Conservation (phyloP, 2,329 filamentous ascomycete species). For the Aspergillaceae sp. region DNA sequence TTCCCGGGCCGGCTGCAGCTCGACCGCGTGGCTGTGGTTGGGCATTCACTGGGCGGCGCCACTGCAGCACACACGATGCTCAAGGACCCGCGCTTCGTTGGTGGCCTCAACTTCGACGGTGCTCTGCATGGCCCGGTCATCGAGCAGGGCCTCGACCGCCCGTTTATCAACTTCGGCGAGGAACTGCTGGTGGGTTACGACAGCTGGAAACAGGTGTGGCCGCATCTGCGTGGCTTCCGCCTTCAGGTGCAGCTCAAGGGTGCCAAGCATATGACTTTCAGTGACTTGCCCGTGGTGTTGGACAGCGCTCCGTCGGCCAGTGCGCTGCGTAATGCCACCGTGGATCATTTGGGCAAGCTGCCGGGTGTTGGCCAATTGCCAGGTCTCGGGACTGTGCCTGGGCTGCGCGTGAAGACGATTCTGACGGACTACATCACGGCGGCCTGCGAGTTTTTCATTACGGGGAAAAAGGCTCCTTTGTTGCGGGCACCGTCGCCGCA, state of each 20-base stretch:
- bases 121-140: conserved; percentile 13
- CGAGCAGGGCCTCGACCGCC: not conserved
- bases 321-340: not conserved
- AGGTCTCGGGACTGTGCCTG: conserved; percentile 9
- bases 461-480: conserved; percentile 6
- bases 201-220: conserved; percentile 5
- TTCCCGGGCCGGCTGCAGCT: conserved; percentile 1
- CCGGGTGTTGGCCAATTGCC: not conserved
- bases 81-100: conserved; percentile 15
- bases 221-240: not conserved
- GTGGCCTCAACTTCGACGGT: conserved; percentile 30
- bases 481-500: conserved; percentile 7
- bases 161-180: not conserved
- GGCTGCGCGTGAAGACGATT: conserved; percentile 7
- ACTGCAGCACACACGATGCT: conserved; percentile 17
- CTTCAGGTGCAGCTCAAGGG: conserved; percentile 3
- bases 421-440: conserved; percentile 9
- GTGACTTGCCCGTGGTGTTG: conserved; percentile 11
- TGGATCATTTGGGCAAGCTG: not conserved
- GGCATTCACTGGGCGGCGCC: conserved; percentile 31
- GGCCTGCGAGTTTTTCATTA: conserved; percentile 10
- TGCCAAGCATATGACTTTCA: conserved; percentile 10
- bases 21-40: conserved; percentile 15
- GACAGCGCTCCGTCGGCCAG: not conserved
- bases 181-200: not conserved